phyloP scores from a whole-genome alignment of 352 stramenopile species.

The Globisporangium radiosum region DNA sequence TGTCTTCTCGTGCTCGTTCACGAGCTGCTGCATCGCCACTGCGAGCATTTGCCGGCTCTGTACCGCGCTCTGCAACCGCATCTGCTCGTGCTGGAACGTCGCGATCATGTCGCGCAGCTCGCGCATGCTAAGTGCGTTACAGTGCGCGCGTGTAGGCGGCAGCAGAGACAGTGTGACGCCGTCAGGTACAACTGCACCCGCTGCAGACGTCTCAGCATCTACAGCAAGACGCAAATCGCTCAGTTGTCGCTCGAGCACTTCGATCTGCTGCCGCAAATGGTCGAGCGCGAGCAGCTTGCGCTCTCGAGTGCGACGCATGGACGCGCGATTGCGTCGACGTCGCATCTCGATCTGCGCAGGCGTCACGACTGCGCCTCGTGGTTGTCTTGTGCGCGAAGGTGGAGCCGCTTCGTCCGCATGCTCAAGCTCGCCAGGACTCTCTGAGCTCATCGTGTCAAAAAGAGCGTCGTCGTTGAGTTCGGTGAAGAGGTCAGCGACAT shows the following conservation, averaged over 20 bases:
- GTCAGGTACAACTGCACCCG: not conserved
- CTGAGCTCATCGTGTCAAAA: not conserved
- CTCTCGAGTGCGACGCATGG: constrained; percentile 18
- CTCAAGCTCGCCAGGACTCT: not conserved
- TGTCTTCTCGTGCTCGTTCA: not conserved
- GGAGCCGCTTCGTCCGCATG: not conserved
- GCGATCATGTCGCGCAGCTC: constrained; percentile 2
- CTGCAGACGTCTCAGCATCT: not conserved
- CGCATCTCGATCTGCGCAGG: constrained; percentile 8
- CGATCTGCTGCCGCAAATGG: constrained; percentile 8
- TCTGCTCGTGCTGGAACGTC: constrained; percentile 6
- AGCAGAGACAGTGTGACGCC: too few species aligned
- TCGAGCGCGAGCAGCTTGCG: constrained; percentile 9
- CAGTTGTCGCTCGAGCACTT: constrained; percentile 1
- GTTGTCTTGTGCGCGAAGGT: not conserved
- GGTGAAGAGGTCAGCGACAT: not conserved
- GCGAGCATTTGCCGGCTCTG: not conserved
- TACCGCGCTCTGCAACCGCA: constrained; percentile 4
- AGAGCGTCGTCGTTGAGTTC: not conserved
- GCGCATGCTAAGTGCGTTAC: not conserved
- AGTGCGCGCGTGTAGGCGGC: not conserved
- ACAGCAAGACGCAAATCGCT: not conserved
- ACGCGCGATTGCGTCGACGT: constrained; percentile 20
- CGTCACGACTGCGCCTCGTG: not conserved
- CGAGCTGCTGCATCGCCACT: not conserved